A percentile compares a stretch with the other conserved stretches of the same genome.
Evolutionary conservation across 2,329 filamentous ascomycete species (phyloP).

Genomic region (Colletotrichum sp.): DNA sequence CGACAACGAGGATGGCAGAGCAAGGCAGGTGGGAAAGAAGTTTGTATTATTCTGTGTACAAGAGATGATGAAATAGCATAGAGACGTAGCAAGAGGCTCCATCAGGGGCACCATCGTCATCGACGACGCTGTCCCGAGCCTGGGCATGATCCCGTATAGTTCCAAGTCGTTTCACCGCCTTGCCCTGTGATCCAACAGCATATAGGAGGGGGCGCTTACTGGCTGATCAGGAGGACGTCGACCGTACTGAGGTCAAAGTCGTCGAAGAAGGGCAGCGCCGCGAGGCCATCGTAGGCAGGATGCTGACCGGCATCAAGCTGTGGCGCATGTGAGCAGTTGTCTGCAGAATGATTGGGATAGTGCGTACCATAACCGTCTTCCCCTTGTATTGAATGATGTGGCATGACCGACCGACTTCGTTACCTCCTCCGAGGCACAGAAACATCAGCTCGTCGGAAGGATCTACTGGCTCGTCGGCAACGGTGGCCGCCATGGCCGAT

Average conservation of each 20-base stretch:
- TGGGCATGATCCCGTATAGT: conserved; percentile 5
- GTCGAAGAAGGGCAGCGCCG: conserved; percentile 95
- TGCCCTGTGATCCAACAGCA: conserved; percentile 26
- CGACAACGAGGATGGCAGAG: conserved; percentile 19
- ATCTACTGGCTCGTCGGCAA: conserved; percentile 81
- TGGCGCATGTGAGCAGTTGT: neutral
- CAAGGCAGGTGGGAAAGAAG: conserved; percentile 20
- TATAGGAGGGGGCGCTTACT: conserved; percentile 72
- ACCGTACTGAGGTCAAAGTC: conserved; percentile 98
- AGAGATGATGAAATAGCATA: conserved; percentile 13
- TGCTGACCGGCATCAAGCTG: conserved; percentile 97
- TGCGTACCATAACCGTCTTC: conserved; percentile 92
- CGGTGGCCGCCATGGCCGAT: conserved; percentile 68
- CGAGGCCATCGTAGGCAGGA: conserved; percentile 92
- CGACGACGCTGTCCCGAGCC: conserved; percentile 1
- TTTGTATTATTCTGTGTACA: conserved; percentile 26
- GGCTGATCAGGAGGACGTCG: conserved; percentile 96
- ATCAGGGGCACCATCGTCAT: conserved; percentile 2
- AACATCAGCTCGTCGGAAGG: conserved; percentile 95
- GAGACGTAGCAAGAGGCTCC: conserved; percentile 19
- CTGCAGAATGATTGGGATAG: neutral
- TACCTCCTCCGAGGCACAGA: conserved; percentile 90
- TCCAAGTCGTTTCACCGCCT: conserved; percentile 24
- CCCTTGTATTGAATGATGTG: conserved; percentile 99
- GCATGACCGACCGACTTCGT: conserved; percentile 95